Base-by-base conservation (phyloP, 2,329 filamentous ascomycete species). In the Penicillium oxalicum region DNA sequence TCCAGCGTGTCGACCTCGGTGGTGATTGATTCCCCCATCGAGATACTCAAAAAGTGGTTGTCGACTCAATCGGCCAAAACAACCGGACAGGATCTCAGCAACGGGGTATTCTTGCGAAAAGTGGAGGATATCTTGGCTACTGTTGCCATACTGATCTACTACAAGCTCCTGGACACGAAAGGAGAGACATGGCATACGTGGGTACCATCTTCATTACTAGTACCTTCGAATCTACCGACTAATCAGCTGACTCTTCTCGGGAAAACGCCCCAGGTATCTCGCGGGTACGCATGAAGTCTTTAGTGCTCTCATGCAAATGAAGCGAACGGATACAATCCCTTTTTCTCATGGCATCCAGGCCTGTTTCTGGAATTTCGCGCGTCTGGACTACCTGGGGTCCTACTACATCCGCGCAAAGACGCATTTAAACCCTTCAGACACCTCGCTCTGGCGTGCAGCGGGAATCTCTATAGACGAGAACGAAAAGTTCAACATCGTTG, bases 301-400 rank as follows among this genome's bases (percentile, higher is more conserved):
- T 46, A 75, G 67, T 49, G 72, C 64, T 49, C 63, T 72, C 13
- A 69, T 77, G 9, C 67, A 70, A 38, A 34, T 61, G 24, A 32
- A 57, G 47, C 44, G 29, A 4, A 40, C n/a, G 32, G 13, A 48
- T 11, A 48, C 62, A 47, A 12, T 54, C 48, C 38, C 44, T 3
- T 74, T 77, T 2, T 76, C 75, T 6, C 77, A 77, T 59, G 78
- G 72, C 3, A 70, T 78, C 11, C 72, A 70, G 55, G 79, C 80
- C 2, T 79, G 77, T 0, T 84, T 84, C 58, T 84, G 81, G 81
- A 82, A 82, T 49, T 78, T 84, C 55, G 80, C 79, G 9, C 72
- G 80, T 7, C 77, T 83, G 54, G 81, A 84, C 53, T 80, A 82
- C 66, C 67, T 82, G 9, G 76, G 77, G 47, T 80, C 81, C 33